A percentile compares a stretch with the other conserved stretches of the same genome.
Evolutionary conservation across 352 stramenopile genomes (phyloP).

Genomic region (Phytophthora sp.): DNA sequence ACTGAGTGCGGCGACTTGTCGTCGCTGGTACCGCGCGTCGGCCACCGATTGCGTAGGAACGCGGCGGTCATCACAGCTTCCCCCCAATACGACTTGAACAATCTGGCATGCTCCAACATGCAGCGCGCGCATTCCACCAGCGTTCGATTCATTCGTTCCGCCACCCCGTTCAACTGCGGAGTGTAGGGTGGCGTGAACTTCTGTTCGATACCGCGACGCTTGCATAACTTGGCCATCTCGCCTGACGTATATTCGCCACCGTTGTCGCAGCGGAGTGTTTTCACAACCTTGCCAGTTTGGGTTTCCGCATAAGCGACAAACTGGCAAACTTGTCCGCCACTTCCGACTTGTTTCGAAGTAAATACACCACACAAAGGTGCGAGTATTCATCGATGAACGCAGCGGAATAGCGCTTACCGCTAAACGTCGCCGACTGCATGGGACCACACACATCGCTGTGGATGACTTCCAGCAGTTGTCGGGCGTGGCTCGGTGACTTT

Average conservation of each 20-base stretch:
- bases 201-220: conserved; percentile 6
- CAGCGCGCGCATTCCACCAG: conserved; percentile 5
- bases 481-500: neutral
- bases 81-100: conserved; percentile 1
- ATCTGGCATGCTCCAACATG: conserved; percentile 1
- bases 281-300: conserved; percentile 17
- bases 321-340: conserved; percentile 26
- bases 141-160: conserved; percentile 17
- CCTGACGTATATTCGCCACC: conserved; percentile 17
- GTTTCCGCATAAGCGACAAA: conserved; percentile 26
- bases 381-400: conserved; percentile 11
- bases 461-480: neutral
- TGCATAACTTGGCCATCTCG: conserved; percentile 16
- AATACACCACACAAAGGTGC: too few species aligned
- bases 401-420: conserved; percentile 6
- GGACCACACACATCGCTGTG: conserved; percentile 10
- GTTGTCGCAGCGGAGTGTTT: conserved; percentile 17
- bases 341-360: conserved; percentile 24
- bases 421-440: conserved; percentile 10
- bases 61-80: conserved; percentile 24
- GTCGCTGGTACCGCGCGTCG: conserved; percentile 6
- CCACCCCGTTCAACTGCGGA: conserved; percentile 23
- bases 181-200: conserved; percentile 28
- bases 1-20: conserved; percentile 7
- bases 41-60: conserved; percentile 21